Evolutionary conservation across 73 alveolate species (phyloP).

Genomic region (Diophrys sp.): DNA sequence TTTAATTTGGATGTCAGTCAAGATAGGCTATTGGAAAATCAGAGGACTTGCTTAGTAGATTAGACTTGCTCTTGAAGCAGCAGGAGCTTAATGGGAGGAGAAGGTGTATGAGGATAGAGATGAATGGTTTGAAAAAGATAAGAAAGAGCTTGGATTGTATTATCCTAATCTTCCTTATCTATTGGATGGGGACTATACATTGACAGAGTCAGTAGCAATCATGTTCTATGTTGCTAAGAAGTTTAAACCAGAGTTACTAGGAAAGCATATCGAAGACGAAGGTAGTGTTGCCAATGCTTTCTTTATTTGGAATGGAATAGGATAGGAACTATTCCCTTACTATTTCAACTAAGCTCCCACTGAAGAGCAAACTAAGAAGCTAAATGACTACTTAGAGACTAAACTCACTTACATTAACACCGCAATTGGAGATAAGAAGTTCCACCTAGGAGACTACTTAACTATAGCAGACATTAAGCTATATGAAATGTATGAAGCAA

Average conservation of each 20-base stretch:
- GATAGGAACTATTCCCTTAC: not conserved
- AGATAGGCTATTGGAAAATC: not conserved
- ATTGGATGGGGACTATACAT: constrained; percentile 29
- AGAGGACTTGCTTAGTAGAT: not conserved
- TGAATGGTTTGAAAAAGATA: constrained; percentile 33
- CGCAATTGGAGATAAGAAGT: constrained; percentile 1
- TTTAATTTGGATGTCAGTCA: no score
- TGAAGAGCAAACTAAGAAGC: constrained; percentile 6
- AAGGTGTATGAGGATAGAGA: not conserved
- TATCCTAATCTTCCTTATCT: constrained; percentile 49
- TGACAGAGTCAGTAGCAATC: constrained; percentile 42
- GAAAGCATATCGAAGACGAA: constrained; percentile 5
- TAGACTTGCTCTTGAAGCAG: not conserved
- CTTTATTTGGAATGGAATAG: not conserved
- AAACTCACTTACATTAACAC: constrained; percentile 3
- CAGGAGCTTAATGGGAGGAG: not conserved
- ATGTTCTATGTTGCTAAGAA: constrained; percentile 18
- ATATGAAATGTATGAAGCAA: not conserved
- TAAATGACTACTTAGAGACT: not conserved
- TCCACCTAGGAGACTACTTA: constrained; percentile 11
- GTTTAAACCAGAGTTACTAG: constrained; percentile 48
- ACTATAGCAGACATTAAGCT: constrained; percentile 22
- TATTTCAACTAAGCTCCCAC: constrained; percentile 3
- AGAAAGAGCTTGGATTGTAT: constrained; percentile 16
- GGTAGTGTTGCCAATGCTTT: not conserved